Evolutionary conservation across 2,329 filamentous ascomycete species (phyloP).

Genomic region (Talaromyces sp.): DNA sequence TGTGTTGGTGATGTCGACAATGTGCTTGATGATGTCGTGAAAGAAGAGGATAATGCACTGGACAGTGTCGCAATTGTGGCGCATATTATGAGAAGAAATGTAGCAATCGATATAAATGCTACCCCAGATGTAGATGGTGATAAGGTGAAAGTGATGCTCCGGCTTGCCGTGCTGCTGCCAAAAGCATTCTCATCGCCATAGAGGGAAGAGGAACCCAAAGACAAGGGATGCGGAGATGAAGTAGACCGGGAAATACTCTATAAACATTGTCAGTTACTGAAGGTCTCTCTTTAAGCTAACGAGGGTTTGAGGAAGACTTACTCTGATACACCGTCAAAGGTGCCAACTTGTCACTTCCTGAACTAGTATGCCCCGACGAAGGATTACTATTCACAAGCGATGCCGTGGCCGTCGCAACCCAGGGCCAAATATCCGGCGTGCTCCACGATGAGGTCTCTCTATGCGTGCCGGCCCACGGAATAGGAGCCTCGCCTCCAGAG

Average conservation of each 20-base stretch:
- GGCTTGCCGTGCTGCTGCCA: background rate
- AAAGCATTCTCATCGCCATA: slow-evolving; percentile 44
- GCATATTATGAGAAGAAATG: too few relatives aligned
- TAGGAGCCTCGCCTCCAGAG: slow-evolving; percentile 57
- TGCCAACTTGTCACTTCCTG: slow-evolving; percentile 72
- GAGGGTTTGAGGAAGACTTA: slow-evolving; percentile 49
- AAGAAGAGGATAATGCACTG: too few relatives aligned
- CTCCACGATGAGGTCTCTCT: slow-evolving; percentile 47
- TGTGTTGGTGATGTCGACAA: background rate
- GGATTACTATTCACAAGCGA: slow-evolving; percentile 62
- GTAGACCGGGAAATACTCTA: slow-evolving; percentile 56
- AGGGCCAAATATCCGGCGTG: slow-evolving; percentile 66
- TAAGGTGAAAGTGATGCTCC: background rate
- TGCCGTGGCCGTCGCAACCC: slow-evolving; percentile 57
- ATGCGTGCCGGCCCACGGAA: slow-evolving; percentile 62
- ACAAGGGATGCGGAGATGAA: slow-evolving; percentile 50
- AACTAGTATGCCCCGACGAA: slow-evolving; percentile 75
- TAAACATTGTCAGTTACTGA: slow-evolving; percentile 23
- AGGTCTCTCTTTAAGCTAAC: slow-evolving; percentile 17
- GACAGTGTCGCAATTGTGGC: too few relatives aligned
- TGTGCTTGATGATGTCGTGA: background rate
- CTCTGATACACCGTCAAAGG: slow-evolving; percentile 66
- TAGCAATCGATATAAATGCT: too few relatives aligned
- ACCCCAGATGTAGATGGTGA: background rate
- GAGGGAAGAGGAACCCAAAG: slow-evolving; percentile 46